A percentile compares a stretch with the other conserved stretches of the same genome.
Evolutionary conservation across 768 basidiomycete species (phyloP).

Genomic region (Hypsizygus marmoreus): DNA sequence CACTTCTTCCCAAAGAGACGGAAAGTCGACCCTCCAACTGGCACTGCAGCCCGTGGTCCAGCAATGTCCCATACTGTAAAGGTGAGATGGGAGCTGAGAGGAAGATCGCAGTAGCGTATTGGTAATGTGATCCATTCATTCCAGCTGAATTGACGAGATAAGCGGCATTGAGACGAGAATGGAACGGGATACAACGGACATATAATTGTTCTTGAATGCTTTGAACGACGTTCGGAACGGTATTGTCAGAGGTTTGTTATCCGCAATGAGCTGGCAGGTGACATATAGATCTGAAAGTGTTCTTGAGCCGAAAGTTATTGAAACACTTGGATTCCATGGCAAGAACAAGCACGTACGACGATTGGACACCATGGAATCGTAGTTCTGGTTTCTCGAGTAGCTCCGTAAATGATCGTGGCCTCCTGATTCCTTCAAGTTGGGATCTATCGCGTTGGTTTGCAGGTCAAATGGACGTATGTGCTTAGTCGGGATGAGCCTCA

Average conservation of each 20-base stretch:
- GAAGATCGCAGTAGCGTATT: conserved; percentile 92
- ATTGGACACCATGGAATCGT: conserved; percentile 81
- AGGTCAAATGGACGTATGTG: not conserved
- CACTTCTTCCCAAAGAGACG: conserved; percentile 92
- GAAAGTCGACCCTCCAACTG: conserved; percentile 92
- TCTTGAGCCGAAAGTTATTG: conserved; percentile 48
- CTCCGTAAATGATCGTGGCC: conserved; percentile 72
- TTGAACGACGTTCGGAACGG: conserved; percentile 93
- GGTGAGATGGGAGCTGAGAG: conserved; percentile 82
- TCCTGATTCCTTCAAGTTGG: conserved; percentile 82
- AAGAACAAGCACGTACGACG: conserved; percentile 51
- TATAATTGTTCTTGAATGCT: conserved; percentile 82
- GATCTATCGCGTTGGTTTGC: conserved; percentile 47
- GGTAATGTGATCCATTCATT: conserved; percentile 95
- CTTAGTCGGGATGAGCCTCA: conserved; percentile 30
- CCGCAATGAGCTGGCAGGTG: conserved; percentile 87
- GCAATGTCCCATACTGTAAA: conserved; percentile 97
- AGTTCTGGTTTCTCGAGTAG: conserved; percentile 82
- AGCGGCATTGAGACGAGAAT: not conserved
- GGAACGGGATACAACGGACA: conserved; percentile 42
- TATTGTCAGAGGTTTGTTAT: conserved; percentile 91
- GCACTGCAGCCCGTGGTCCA: conserved; percentile 73
- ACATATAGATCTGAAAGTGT: conserved; percentile 92
- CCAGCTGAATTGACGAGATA: conserved; percentile 47
- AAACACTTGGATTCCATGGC: conserved; percentile 16